Evolutionary conservation across 2,329 filamentous ascomycete genomes (phyloP), one percentile per base, ranked within the genome.

Genomic region (Fusarium clavum): DNA sequence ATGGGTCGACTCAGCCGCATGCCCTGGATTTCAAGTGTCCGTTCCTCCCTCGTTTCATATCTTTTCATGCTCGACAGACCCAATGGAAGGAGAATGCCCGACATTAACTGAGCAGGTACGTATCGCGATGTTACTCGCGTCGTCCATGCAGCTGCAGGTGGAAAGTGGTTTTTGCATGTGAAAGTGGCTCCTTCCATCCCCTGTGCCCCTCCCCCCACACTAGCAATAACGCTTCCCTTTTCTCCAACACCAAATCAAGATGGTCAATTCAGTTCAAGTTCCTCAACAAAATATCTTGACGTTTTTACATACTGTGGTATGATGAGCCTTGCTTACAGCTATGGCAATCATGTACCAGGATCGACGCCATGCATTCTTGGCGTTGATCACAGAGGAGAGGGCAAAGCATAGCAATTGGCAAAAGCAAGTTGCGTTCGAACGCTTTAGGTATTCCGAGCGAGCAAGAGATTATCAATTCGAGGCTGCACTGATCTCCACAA

Each of bases 1-100:
- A 67, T 72, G 69, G 69, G 59, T 61, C 73, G 69, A 73, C 69
- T 67, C 72, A 72, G 71, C 71, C 67, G 70, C 66, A 69, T 60
- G 56, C 60, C 43, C 60, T 65, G 34, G 16, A 41, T 61, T 59
- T 40, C 25, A 25, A 56, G 46, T 46, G 24, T 55, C 49, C 54
- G 20, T 51, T 52, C 67, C 60, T 64, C 61, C 63, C 63, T 71
- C 47, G 41, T 59, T 64, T 62, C 46, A 62, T 34, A 46, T 67
- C 38, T 49, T 43, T 64, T 34, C 7, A 24, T 46, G 25, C 11
- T 53, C n/a, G 25, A 27, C 22, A 22, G 24, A 38, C n/a, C 18
- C 18, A 38, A 38, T 38, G 40, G 40, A n/a, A 34, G 34, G 43
- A 59, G 30, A 20, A 30, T 38, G 34, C 18, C 34, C 34, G 34